A percentile compares a stretch with the other conserved stretches of the same genome.
These are phyloP conservation scores for Mortierella sp. DNA, from an alignment of 371 early-diverging fungal species.

Conservation along the genomic window DNA sequence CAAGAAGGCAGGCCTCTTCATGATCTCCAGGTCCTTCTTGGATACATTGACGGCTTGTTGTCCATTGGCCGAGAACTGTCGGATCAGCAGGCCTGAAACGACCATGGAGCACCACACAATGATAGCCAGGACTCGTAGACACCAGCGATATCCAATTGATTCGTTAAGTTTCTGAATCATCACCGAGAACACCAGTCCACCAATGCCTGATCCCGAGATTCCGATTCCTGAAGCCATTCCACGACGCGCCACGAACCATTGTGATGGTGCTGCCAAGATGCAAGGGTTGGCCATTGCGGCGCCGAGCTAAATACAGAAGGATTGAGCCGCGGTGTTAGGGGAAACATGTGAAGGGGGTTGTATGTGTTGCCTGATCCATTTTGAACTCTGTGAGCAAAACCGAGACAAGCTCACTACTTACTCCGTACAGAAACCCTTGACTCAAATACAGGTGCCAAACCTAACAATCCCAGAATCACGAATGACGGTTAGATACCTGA, in stretches of 20 bases:
- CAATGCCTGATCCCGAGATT: conserved; percentile 74
- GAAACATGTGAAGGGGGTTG: neutral
- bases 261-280: conserved; percentile 68
- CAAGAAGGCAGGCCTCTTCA: conserved; percentile 37
- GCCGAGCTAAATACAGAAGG: conserved; percentile 52
- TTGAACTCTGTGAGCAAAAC: no score
- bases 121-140: conserved; percentile 61
- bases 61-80: conserved; percentile 46
- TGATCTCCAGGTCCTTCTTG: conserved; percentile 29
- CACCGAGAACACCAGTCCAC: conserved; percentile 68
- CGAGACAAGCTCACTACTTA: conserved; percentile 6
- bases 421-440: conserved; percentile 45
- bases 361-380: neutral
- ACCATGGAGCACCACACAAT: conserved; percentile 34
- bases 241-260: conserved; percentile 78
- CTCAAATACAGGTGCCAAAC: conserved; percentile 46
- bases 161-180: conserved; percentile 60
- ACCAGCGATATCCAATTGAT: conserved; percentile 57
- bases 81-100: conserved; percentile 38
- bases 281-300: conserved; percentile 63
- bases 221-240: conserved; percentile 84
- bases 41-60: conserved; percentile 26
- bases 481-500: no score
- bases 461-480: conserved; percentile 9
- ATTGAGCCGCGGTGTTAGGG: no score